Evolutionary conservation across 169 alveolate genomes (phyloP).

Genomic region (Eimeria necatrix): DNA sequence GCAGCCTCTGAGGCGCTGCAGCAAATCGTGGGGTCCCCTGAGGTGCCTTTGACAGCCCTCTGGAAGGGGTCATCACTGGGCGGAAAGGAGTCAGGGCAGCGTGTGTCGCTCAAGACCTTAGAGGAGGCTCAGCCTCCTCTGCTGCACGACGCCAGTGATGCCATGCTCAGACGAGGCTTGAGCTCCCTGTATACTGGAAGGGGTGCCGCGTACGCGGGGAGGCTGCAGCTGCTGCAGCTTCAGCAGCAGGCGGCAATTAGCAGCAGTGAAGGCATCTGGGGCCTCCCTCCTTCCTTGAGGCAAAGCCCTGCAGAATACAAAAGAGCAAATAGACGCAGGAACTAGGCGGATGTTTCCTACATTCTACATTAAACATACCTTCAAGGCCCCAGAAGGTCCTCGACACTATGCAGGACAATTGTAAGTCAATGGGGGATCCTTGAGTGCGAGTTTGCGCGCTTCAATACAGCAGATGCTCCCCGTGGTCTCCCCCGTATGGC

Average conservation of each 20-base stretch:
- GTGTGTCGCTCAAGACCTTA: neutral
- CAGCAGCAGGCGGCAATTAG: neutral
- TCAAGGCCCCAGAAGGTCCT: no score
- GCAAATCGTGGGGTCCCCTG: neutral
- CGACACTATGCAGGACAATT: no score
- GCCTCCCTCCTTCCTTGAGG: neutral
- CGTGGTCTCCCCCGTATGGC: no score
- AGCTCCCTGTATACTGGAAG: constrained; percentile 16
- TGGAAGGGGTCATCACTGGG: neutral
- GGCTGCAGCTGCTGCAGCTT: neutral
- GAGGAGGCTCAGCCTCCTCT: neutral
- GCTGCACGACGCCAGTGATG: neutral
- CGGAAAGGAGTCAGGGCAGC: no score
- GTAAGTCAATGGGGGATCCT: no score
- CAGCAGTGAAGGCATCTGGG: constrained; percentile 29
- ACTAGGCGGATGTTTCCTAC: neutral
- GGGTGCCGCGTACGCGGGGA: constrained; percentile 22
- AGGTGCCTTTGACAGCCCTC: neutral
- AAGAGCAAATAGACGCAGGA: neutral
- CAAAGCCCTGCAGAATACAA: neutral
- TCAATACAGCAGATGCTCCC: no score
- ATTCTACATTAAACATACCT: no score
- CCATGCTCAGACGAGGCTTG: constrained; percentile 18
- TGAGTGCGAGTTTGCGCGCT: no score
- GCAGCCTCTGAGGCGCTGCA: neutral